Evolutionary conservation across 495 filamentous ascomycete genomes (phyloP), one percentile per base, ranked within the genome.

Genomic region (Collariella sp.): DNA sequence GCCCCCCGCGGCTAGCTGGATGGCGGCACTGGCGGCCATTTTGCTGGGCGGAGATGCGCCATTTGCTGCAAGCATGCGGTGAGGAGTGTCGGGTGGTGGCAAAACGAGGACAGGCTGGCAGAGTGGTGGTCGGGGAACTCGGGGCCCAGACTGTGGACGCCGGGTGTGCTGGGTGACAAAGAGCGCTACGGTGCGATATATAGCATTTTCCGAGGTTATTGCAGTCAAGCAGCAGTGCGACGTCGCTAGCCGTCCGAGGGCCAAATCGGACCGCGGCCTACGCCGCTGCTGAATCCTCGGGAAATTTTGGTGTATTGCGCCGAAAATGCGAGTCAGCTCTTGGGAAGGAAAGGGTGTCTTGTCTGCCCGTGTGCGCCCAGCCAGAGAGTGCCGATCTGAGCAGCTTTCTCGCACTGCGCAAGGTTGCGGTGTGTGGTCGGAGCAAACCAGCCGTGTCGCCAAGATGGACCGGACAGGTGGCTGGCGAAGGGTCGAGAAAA

Each of bases 41-140:
- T 46, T 19, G n/a, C 6, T 42, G 9, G 45, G 36, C 18, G 20
- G 31, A 47, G 34, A 31, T 56, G 60, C 52, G 56, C 59, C 49
- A 58, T 53, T 59, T 54, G 60, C 52, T 59, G 56, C 56, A 43
- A 46, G 59, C 52, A 51, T 54, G 60, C 56, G 52, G 48, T 56
- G 60, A 54, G 34, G 46, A 26, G 29, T 10, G 54, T 20, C 43
- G 52, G 52, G 47, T 45, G 44, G 59, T 49, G 55, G 58, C 58
- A 36, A 56, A 58, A 46, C 40, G 22, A 50, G n/a, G n/a, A n/a
- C 22, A 18, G 26, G 44, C 26, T 13, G 19, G 35, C 11, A 2
- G 43, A 7, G 5, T 12, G 31, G 16, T 19, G 16, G 20, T 18
- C 9, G 40, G 36, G 50, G 26, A 19, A 9, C 40, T 18, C 9